Percentiles rank a stretch among this genome's conserved stretches.
These are phyloP conservation scores for Candida dubliniensis DNA, from an alignment of 1,139 yeast genomes.

Conservation along the genomic window DNA sequence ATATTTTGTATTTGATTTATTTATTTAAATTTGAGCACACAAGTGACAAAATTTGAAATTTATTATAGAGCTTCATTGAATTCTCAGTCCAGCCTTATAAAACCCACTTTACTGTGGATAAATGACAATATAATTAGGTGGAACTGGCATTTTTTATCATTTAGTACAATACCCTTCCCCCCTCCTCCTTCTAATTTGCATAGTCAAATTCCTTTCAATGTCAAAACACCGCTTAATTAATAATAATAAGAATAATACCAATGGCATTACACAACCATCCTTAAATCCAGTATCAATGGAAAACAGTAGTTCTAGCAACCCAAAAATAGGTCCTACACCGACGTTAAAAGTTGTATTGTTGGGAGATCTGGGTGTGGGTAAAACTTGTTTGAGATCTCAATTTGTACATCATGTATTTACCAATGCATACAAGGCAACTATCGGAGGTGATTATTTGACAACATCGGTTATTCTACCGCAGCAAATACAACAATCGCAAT, in stretches of 20 bases:
- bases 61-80: too few species aligned
- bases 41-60: too few species aligned
- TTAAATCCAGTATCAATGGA: background rate
- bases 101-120: too few species aligned
- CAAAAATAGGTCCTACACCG: conserved; percentile 9
- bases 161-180: too few species aligned
- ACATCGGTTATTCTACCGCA: conserved; percentile 31
- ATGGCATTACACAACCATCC: background rate
- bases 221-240: background rate
- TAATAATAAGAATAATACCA: background rate
- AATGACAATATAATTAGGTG: too few species aligned
- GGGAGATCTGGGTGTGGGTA: conserved; percentile 66
- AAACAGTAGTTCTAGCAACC: background rate
- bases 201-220: background rate
- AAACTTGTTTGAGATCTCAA: conserved; percentile 59
- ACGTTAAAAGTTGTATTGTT: conserved; percentile 51
- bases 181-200: too few species aligned
- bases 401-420: conserved; percentile 59
- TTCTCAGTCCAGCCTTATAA: too few species aligned
- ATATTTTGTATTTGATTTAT: too few species aligned
- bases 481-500: background rate
- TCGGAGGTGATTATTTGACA: conserved; percentile 62
- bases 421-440: conserved; percentile 59
- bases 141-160: too few species aligned
- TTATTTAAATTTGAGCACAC: too few species aligned